Evolutionary conservation across 225 moss, liverwort and hornwort species (phyloP).

Genomic region (Thuidium tamariscinum): DNA sequence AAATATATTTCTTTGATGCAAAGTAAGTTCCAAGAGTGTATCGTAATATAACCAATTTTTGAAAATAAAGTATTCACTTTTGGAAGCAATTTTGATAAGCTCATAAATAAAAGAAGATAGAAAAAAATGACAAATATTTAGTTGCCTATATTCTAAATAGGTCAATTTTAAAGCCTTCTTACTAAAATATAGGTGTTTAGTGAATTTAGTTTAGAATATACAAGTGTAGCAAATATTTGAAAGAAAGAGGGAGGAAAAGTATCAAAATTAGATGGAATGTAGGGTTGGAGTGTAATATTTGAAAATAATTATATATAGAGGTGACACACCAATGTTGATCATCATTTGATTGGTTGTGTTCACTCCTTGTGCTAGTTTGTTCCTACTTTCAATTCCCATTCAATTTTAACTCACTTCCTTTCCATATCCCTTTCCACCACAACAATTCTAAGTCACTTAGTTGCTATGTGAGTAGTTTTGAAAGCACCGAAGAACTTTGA

Average conservation of each 20-base stretch:
- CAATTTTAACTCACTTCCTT: fast-evolving
- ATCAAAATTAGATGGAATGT: fast-evolving
- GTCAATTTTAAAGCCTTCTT: neutral
- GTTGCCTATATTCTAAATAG: neutral
- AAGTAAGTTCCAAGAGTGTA: fast-evolving
- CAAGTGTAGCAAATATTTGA: neutral
- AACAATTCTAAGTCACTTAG: neutral
- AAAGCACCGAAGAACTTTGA: no score
- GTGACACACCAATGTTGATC: fast-evolving
- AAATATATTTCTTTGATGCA: neutral
- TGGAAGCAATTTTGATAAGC: neutral
- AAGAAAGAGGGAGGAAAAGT: fast-evolving
- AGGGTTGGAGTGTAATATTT: fast-evolving
- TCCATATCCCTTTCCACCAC: fast-evolving
- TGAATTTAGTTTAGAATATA: neutral
- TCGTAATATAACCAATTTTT: fast-evolving
- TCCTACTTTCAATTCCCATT: neutral
- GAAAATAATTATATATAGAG: neutral
- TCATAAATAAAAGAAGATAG: neutral
- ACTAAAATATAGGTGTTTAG: neutral
- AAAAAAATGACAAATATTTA: neutral
- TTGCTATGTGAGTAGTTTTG: fast-evolving
- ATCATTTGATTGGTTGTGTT: neutral
- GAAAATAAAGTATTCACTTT: neutral
- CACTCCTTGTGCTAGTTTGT: fast-evolving